Percentiles rank a stretch among this genome's conserved stretches.
Conservation (phyloP, 257 asterid genomes). For the Perilla frutescens region DNA sequence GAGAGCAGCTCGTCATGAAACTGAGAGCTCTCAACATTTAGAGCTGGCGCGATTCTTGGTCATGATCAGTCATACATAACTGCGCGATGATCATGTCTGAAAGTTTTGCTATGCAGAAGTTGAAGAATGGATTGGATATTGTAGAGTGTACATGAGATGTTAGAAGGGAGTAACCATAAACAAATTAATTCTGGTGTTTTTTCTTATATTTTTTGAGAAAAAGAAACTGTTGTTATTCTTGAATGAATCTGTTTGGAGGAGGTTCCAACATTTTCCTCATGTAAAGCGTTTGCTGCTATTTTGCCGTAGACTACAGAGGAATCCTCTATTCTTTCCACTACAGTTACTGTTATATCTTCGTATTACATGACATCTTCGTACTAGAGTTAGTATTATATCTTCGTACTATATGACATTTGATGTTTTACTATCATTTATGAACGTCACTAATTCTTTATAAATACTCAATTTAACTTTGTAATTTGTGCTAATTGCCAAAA, state of each 20-base stretch:
- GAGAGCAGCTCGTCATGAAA: conserved; percentile 56
- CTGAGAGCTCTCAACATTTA: conserved; percentile 38
- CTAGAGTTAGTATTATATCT: too few relatives aligned
- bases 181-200: neutral
- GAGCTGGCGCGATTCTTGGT: conserved; percentile 18
- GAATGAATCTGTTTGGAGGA: neutral
- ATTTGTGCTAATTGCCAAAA: too few relatives aligned
- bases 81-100: neutral
- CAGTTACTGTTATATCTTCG: too few relatives aligned
- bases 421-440: too few relatives aligned
- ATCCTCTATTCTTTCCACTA: neutral
- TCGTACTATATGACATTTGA: too few relatives aligned
- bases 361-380: too few relatives aligned
- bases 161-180: neutral
- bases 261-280: neutral
- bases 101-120: neutral
- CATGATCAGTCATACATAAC: neutral
- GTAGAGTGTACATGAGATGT: neutral
- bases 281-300: too few relatives aligned
- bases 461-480: too few relatives aligned
- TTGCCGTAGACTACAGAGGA: neutral
- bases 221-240: neutral
- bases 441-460: too few relatives aligned
- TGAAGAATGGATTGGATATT: neutral
- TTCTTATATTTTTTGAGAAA: neutral